Evolutionary conservation across 2,329 filamentous ascomycete species (phyloP).

Genomic region (Cercospora nicotianae): DNA sequence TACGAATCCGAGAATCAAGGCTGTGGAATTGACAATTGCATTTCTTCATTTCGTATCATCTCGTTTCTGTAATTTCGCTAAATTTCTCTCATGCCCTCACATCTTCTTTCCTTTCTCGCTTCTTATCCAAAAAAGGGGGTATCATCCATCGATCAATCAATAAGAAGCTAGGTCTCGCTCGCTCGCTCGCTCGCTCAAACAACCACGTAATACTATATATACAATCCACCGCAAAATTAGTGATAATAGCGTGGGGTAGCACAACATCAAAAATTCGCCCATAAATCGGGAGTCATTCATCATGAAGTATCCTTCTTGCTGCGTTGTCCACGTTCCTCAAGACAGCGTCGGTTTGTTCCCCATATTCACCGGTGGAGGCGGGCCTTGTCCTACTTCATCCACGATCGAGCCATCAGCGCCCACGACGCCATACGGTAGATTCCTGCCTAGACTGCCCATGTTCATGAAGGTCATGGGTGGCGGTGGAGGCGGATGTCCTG

Average conservation of each 20-base stretch:
- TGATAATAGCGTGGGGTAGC: background rate
- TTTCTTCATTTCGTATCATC: background rate
- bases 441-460: slow-evolving; percentile 35
- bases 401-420: background rate
- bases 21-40: background rate
- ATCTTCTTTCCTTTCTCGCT: background rate
- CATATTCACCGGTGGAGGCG: slow-evolving; percentile 82
- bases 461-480: slow-evolving; percentile 37
- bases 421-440: slow-evolving; percentile 73
- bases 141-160: background rate
- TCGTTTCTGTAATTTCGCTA: background rate
- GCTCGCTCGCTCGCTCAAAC: background rate
- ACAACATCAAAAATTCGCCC: background rate
- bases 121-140: background rate
- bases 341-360: slow-evolving; percentile 67
- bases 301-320: background rate
- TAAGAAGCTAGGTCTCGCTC: background rate
- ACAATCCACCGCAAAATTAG: too few relatives aligned
- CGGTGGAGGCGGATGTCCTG: background rate
- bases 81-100: background rate
- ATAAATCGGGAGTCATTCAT: background rate
- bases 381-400: slow-evolving; percentile 58
- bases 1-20: too few relatives aligned
- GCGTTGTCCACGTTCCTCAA: background rate
- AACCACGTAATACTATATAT: too few relatives aligned